These are phyloP conservation scores for Tephrocybe sp. DNA, from an alignment of 768 basidiomycete genomes.

Conservation along the genomic window DNA sequence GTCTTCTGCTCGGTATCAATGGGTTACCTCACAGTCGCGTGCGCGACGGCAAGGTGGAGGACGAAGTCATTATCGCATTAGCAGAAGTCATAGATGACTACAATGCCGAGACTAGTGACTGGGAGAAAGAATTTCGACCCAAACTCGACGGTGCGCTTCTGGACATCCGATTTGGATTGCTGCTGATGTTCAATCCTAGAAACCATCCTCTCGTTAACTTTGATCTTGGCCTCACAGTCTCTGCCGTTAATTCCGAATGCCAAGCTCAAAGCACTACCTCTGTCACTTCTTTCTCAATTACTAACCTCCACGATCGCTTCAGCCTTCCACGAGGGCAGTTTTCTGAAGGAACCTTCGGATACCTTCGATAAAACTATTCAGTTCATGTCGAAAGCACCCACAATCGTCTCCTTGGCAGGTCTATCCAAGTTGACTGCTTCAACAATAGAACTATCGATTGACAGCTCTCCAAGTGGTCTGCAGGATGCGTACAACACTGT, in stretches of 20 bases:
- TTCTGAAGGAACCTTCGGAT: slow-evolving; percentile 43
- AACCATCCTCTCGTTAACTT: slow-evolving; percentile 46
- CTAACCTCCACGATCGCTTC: slow-evolving; percentile 47
- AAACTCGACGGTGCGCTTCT: slow-evolving; percentile 38
- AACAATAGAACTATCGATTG: slow-evolving; percentile 33
- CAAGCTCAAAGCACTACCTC: slow-evolving; percentile 60
- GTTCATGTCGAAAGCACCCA: slow-evolving; percentile 29
- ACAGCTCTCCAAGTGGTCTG: slow-evolving; percentile 26
- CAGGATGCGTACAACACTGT: slow-evolving; percentile 29
- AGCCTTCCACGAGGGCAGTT: slow-evolving; percentile 56
- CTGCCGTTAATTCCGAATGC: slow-evolving; percentile 50
- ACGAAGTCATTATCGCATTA: slow-evolving; percentile 64
- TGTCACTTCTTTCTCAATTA: slow-evolving; percentile 37
- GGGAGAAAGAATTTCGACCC: slow-evolving; percentile 72
- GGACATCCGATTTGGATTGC: background rate
- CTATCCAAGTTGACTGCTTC: slow-evolving; percentile 39
- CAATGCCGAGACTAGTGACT: slow-evolving; percentile 34
- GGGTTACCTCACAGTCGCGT: slow-evolving; percentile 39
- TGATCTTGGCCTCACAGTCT: slow-evolving; percentile 61
- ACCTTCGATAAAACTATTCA: slow-evolving; percentile 34
- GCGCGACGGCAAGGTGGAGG: slow-evolving; percentile 46
- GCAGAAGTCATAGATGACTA: slow-evolving; percentile 74
- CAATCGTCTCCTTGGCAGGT: slow-evolving; percentile 35
- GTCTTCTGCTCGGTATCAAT: slow-evolving; percentile 61
- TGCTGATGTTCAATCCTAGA: slow-evolving; percentile 19